Percentiles rank a stretch among this genome's conserved stretches.
Conservation (phyloP, 768 basidiomycete species). For the Gautieria morchelliformis region DNA sequence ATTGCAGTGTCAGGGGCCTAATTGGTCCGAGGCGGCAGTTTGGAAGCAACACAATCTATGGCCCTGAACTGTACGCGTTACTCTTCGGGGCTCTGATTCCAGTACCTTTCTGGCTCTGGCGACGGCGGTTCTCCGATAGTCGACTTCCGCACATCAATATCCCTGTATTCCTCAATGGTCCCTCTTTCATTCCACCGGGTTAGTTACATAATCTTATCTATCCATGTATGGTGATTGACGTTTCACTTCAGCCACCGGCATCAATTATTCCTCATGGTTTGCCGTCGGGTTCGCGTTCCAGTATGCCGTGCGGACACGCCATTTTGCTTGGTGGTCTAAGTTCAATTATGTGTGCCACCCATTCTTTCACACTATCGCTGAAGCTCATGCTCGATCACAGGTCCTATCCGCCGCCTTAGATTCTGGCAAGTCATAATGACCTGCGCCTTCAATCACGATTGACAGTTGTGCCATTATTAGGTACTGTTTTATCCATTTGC, state of each 20-base stretch:
- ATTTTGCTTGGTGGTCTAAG: conserved; percentile 42
- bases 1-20: conserved; percentile 25
- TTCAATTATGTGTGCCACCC: conserved; percentile 31
- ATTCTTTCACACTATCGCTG: not conserved
- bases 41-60: conserved; percentile 26
- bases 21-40: conserved; percentile 37
- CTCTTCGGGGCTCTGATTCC: conserved; percentile 32
- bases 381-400: conserved; percentile 12
- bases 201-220: conserved; percentile 17
- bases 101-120: conserved; percentile 29
- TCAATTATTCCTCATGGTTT: conserved; percentile 37
- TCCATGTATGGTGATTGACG: not conserved
- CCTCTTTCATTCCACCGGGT: conserved; percentile 32
- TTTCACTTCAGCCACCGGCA: conserved; percentile 6
- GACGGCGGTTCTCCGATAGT: conserved; percentile 23
- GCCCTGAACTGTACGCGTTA: conserved; percentile 28
- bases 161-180: conserved; percentile 32
- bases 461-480: not conserved
- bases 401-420: conserved; percentile 32
- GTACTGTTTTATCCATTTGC: conserved; percentile 28
- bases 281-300: conserved; percentile 37
- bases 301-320: conserved; percentile 28
- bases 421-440: conserved; percentile 9
- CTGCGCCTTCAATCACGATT: not conserved
- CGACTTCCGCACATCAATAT: conserved; percentile 28